Evolutionary conservation across 2,329 filamentous ascomycete species (phyloP), one percentile per base, ranked within the genome.

Genomic region (Nannizziopsis arthrosporioides): DNA sequence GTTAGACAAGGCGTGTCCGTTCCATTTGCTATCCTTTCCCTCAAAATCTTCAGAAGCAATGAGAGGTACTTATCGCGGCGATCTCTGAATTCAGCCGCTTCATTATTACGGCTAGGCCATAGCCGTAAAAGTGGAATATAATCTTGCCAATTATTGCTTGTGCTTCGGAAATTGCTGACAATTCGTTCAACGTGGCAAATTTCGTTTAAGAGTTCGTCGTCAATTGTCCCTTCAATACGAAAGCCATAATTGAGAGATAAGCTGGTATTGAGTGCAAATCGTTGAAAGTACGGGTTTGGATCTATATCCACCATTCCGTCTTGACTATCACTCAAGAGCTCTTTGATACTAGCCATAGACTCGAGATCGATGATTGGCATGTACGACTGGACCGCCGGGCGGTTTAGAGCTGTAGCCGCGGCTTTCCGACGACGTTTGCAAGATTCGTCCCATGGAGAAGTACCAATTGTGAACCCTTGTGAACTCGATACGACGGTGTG

Each of bases 311-410:
- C 57, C 0, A 70, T 68, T 1, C 84, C 85, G 9, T 74, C 68
- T 35, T 77, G 69, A 55, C 76, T 79, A 56, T 87, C 81, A 1
- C 73, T 63, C 31, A 84, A 70, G 36, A 90, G 72, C 56, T 90
- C 84, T 53, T 78, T 80, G 64, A 90, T 82, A 48, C 81, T 84
- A 11, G 77, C 74, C 11, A 74, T 80, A 22, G 80, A 78, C 62
- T 90, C 85, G 19, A 88, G 77, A 56, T 90, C 85, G 44, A 90
- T 80, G 55, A 88, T 85, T 0, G 85, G 84, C 77, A 88, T 84
- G 62, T 90, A 90, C 0, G 80, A 81, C 58, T 86, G 82, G 1
- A 85, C 77, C 0, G 84, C 80, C 0, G 84, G 84, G 0, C 82
- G 75, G 61, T 89, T 89, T 17, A 90, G 72, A 0, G 85, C 84